Conservation (phyloP, 192 early-diverging fungal genomes). For the Helicostylum pulchrum region DNA sequence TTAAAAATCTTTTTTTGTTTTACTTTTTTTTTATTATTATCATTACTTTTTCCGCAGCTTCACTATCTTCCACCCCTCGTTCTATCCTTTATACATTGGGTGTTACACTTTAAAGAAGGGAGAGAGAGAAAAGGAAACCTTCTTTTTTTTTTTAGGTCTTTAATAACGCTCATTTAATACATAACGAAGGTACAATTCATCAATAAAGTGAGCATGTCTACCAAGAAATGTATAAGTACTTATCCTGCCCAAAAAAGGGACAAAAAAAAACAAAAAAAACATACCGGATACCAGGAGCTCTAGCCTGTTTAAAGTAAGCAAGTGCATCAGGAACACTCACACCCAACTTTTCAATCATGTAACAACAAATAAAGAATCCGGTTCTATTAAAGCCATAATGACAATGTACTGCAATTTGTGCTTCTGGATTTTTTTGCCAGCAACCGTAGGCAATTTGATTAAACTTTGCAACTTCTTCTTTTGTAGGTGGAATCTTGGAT, state of each 20-base stretch:
- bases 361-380: slow-evolving; percentile 55
- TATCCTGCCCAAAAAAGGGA: neutral
- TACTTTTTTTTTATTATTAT: no score
- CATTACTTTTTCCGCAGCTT: no score
- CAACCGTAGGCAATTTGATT: slow-evolving; percentile 38
- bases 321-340: slow-evolving; percentile 50
- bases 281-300: slow-evolving; percentile 54
- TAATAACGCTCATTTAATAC: slow-evolving; percentile 30
- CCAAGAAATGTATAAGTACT: neutral
- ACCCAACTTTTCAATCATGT: slow-evolving; percentile 47
- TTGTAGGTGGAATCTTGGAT: slow-evolving; percentile 50
- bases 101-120: neutral
- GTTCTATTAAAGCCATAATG: slow-evolving; percentile 60
- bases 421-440: slow-evolving; percentile 44
- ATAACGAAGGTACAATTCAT: slow-evolving; percentile 54
- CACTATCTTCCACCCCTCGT: no score
- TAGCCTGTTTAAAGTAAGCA: slow-evolving; percentile 39
- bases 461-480: slow-evolving; percentile 42
- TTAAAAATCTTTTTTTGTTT: no score
- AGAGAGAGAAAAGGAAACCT: neutral
- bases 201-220: slow-evolving; percentile 55
- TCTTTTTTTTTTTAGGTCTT: neutral
- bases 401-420: slow-evolving; percentile 57
- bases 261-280: neutral
- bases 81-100: neutral